Evolutionary conservation across 2,329 filamentous ascomycete species (phyloP).

Genomic region (Fusarium kyushuense): DNA sequence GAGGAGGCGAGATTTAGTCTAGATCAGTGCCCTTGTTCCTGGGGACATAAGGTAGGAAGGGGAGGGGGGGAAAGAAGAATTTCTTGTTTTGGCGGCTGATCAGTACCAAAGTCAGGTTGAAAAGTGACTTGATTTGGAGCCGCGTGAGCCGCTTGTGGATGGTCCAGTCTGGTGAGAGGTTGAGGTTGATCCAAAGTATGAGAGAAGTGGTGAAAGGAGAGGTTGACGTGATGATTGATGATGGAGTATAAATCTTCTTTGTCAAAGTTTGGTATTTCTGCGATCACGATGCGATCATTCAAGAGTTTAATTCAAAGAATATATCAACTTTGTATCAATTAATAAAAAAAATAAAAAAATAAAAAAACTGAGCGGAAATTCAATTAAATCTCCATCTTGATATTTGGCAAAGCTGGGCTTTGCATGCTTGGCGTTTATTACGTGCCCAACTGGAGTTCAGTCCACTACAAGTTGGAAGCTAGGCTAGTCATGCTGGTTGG

Average conservation of each 20-base stretch:
- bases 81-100: constrained; percentile 17
- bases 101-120: constrained; percentile 9
- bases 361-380: no score
- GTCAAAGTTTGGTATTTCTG: neutral
- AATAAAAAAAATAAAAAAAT: no score
- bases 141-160: constrained; percentile 37
- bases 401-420: neutral
- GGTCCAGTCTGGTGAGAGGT: constrained; percentile 13
- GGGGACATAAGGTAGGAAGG: neutral
- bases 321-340: neutral
- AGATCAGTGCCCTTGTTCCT: constrained; percentile 16
- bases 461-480: constrained; percentile 1
- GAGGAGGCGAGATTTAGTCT: constrained; percentile 11
- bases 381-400: neutral
- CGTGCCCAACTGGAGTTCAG: constrained; percentile 5
- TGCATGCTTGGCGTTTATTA: constrained; percentile 8
- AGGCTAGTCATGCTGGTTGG: constrained; percentile 17
- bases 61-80: neutral
- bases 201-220: neutral
- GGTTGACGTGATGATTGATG: neutral
- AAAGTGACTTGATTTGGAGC: constrained; percentile 11
- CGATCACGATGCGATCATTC: neutral
- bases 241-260: neutral
- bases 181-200: constrained; percentile 13
- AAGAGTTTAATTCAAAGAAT: neutral